A percentile compares a stretch with the other conserved stretches of the same genome.
Conservation (phyloP, 306 rosid species). For the Cicer chorassanicum region DNA sequence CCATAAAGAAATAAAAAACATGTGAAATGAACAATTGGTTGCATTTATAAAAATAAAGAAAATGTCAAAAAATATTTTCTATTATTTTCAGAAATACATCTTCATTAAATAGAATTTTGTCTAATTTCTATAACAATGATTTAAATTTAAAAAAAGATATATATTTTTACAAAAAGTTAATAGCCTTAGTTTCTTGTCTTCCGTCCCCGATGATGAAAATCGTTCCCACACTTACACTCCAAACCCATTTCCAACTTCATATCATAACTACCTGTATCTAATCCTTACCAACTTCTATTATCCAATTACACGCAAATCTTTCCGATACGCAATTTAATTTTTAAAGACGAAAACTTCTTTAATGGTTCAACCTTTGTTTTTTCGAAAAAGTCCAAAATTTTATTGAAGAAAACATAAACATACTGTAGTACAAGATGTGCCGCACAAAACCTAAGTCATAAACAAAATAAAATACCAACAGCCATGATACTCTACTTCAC, state of each 20-base stretch:
- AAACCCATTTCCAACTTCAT: constrained; percentile 21
- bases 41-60: no score
- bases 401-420: not conserved
- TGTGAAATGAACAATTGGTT: no score
- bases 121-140: no score
- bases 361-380: not conserved
- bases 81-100: no score
- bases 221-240: constrained; percentile 8
- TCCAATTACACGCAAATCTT: not conserved
- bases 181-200: not conserved
- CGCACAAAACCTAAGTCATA: not conserved
- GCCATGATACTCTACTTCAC: not conserved
- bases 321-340: not conserved
- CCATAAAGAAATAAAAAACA: no score
- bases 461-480: not conserved
- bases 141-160: no score
- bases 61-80: no score
- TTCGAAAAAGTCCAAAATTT: not conserved
- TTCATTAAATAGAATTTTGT: not conserved
- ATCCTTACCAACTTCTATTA: constrained; percentile 20
- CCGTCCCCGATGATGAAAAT: not conserved
- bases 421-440: not conserved
- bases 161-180: no score
- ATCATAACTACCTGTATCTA: constrained; percentile 34
- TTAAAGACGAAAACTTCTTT: not conserved